Evolutionary conservation across 2,329 filamentous ascomycete genomes (phyloP).

Genomic region (Penicillium glabrum): DNA sequence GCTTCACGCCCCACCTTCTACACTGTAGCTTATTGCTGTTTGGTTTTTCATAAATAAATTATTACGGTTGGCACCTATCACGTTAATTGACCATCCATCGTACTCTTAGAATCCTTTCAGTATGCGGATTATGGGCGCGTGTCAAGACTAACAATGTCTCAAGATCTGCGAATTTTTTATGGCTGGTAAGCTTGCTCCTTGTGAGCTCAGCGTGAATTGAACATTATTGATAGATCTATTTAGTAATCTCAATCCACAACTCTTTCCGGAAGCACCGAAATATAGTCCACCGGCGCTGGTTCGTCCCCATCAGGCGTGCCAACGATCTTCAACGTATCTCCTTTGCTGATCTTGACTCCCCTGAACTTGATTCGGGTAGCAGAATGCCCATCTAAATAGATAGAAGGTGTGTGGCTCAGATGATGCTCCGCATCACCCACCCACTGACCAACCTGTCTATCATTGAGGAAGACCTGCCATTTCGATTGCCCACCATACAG

Average conservation of each 20-base stretch:
- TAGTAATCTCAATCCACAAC: slow-evolving; percentile 55
- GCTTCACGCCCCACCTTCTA: background rate
- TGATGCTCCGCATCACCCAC: slow-evolving; percentile 59
- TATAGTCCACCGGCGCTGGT: slow-evolving; percentile 66
- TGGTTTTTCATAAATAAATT: too few relatives aligned
- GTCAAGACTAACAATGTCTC: too few relatives aligned
- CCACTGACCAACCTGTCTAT: slow-evolving; percentile 58
- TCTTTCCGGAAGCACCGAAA: slow-evolving; percentile 60
- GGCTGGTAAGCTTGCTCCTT: too few relatives aligned
- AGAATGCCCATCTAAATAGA: slow-evolving; percentile 64
- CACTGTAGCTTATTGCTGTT: slow-evolving; percentile 7
- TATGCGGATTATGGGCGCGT: too few relatives aligned
- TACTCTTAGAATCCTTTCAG: too few relatives aligned
- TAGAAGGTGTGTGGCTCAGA: slow-evolving; percentile 59
- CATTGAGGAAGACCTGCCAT: slow-evolving; percentile 58
- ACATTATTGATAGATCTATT: too few relatives aligned
- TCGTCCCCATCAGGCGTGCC: slow-evolving; percentile 61
- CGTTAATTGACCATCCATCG: too few relatives aligned
- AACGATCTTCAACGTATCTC: slow-evolving; percentile 56
- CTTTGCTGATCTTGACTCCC: slow-evolving; percentile 50
- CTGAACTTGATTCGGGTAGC: slow-evolving; percentile 63
- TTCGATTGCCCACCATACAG: slow-evolving; percentile 57
- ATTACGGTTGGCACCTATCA: too few relatives aligned
- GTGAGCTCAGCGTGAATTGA: too few relatives aligned
- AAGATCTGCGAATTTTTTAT: too few relatives aligned